phyloP scores from a whole-genome alignment of 441 rosid species.

The Syzygium malaccense region DNA sequence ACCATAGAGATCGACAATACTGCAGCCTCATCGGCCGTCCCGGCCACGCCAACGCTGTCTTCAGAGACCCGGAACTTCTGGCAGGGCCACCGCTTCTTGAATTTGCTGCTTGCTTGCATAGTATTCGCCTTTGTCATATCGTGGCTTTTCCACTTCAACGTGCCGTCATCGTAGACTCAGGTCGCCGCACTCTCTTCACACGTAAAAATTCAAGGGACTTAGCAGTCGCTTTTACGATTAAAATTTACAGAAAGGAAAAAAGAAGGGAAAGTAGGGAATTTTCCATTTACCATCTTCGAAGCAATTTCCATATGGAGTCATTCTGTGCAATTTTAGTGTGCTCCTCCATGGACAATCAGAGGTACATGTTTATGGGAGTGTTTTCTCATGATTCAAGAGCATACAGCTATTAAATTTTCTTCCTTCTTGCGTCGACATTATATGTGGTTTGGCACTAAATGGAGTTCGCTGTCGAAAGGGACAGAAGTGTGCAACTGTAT shows the following conservation, averaged over 20 bases:
- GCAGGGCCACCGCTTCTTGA: constrained; percentile 10
- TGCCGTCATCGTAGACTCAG: not conserved
- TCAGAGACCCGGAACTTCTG: constrained; percentile 4
- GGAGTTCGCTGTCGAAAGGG: not conserved
- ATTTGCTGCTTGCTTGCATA: constrained; percentile 12
- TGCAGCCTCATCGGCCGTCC: not conserved
- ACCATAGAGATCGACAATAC: not conserved
- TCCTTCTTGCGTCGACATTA: not conserved
- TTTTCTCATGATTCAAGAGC: not conserved
- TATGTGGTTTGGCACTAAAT: not conserved
- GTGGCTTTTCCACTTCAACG: constrained; percentile 13
- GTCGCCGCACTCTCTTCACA: not conserved
- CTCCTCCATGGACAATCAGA: not conserved
- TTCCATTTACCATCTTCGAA: not conserved
- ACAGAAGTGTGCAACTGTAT: not conserved
- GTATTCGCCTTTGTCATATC: constrained; percentile 14
- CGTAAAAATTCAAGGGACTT: not conserved
- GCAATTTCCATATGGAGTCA: not conserved
- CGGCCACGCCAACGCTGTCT: not conserved
- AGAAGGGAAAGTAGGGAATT: not conserved
- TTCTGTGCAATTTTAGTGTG: not conserved
- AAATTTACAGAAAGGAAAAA: not conserved
- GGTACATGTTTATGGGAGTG: not conserved
- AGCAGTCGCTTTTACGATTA: not conserved
- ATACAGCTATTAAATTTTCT: not conserved